Percentiles rank a stretch among this genome's conserved stretches.
These are phyloP conservation scores for Baorangia bicolor DNA, from an alignment of 768 basidiomycete species.

Conservation along the genomic window DNA sequence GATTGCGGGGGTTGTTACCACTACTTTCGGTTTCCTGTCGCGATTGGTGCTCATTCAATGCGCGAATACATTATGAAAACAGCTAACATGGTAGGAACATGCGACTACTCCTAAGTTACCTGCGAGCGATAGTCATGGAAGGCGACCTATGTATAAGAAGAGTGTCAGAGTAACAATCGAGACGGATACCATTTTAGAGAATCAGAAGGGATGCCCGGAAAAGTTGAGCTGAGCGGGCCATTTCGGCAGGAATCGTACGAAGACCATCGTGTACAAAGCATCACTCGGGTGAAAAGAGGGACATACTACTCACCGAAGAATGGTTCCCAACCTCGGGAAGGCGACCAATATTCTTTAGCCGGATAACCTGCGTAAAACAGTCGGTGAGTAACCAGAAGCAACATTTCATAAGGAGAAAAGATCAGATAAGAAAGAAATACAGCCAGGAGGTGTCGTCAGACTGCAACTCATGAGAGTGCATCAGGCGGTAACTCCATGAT, in stretches of 20 bases:
- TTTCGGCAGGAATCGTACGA: slow-evolving; percentile 79
- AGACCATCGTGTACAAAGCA: slow-evolving; percentile 49
- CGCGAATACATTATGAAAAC: not conserved
- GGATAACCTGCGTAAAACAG: not conserved
- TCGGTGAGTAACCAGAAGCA: not conserved
- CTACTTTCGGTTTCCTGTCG: not conserved
- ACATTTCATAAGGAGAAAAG: too few relatives aligned
- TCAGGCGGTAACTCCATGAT: slow-evolving; percentile 19
- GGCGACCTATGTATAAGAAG: not conserved
- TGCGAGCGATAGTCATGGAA: not conserved
- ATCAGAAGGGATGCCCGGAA: slow-evolving; percentile 76
- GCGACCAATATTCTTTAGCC: not conserved
- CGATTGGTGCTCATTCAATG: not conserved
- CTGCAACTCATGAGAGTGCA: not conserved
- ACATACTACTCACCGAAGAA: not conserved
- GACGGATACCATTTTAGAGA: not conserved
- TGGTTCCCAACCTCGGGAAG: too few relatives aligned
- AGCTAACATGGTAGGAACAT: not conserved
- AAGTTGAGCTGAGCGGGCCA: slow-evolving; percentile 77
- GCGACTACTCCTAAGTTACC: not conserved
- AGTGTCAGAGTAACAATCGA: not conserved
- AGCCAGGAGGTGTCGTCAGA: slow-evolving; percentile 16
- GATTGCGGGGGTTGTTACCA: too few relatives aligned
- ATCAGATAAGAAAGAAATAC: slow-evolving; percentile 16
- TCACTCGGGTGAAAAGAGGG: not conserved